A percentile compares a stretch with the other conserved stretches of the same genome.
These are phyloP conservation scores for Nigrospora oryzae DNA, from an alignment of 2,329 filamentous ascomycete genomes.

Conservation along the genomic window DNA sequence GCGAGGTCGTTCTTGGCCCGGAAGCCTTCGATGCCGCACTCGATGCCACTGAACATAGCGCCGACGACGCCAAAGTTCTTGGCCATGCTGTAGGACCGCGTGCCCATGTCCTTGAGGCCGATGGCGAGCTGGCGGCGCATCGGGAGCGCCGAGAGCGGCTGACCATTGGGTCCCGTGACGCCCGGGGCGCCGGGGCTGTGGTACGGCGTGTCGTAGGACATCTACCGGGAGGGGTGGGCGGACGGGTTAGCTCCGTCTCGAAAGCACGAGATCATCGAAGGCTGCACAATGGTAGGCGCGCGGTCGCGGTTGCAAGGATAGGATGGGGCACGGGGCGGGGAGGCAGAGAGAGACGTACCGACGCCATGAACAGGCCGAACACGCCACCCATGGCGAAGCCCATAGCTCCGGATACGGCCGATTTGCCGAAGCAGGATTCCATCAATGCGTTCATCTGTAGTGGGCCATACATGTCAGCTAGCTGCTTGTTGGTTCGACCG, in stretches of 20 bases:
- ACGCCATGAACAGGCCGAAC: constrained; percentile 97
- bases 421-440: constrained; percentile 89
- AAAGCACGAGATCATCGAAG: not conserved
- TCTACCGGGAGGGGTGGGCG: constrained; percentile 41
- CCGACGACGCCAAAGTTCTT: constrained; percentile 96
- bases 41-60: constrained; percentile 82
- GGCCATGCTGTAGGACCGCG: constrained; percentile 70
- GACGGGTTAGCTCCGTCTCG: constrained; percentile 1
- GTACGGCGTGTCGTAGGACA: constrained; percentile 95
- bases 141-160: constrained; percentile 55
- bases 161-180: constrained; percentile 25
- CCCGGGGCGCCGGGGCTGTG: constrained; percentile 33
- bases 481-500: not conserved
- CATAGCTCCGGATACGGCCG: constrained; percentile 82
- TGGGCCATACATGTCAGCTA: constrained; percentile 2
- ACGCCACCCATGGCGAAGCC: constrained; percentile 89
- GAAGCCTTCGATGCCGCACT: constrained; percentile 90
- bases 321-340: not conserved
- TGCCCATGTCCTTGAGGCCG: constrained; percentile 94
- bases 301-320: constrained; percentile 1
- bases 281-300: not conserved
- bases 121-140: constrained; percentile 72
- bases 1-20: constrained; percentile 88
- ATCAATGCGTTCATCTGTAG: constrained; percentile 70
- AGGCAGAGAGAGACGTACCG: constrained; percentile 47